These are phyloP conservation scores for Ulota crispa DNA, from an alignment of 225 moss, liverwort and hornwort species.

Conservation along the genomic window DNA sequence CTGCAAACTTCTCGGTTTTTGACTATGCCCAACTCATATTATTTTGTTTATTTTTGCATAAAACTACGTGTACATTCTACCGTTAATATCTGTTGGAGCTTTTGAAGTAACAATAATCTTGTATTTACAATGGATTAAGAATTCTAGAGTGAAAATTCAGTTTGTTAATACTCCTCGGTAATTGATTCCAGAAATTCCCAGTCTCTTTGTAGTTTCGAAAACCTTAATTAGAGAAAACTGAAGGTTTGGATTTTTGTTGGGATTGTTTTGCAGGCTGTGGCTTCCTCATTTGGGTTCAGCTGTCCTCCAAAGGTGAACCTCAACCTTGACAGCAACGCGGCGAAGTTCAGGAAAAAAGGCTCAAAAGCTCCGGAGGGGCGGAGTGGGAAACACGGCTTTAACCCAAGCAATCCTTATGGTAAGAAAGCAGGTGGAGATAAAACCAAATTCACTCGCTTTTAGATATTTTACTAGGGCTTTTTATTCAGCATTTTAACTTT, in stretches of 20 bases:
- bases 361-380: conserved; percentile 48
- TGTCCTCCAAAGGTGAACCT: conserved; percentile 94
- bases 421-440: conserved; percentile 69
- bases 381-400: conserved; percentile 78
- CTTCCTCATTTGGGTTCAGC: conserved; percentile 87
- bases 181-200: background rate
- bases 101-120: too few species aligned
- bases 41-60: too few species aligned
- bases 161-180: background rate
- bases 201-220: background rate
- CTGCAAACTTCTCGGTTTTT: too few species aligned
- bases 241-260: background rate
- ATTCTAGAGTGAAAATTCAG: too few species aligned
- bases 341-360: conserved; percentile 91
- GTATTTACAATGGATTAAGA: too few species aligned
- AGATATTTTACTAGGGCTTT: conserved; percentile 1
- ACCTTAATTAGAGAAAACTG: too few species aligned
- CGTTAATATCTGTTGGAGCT: too few species aligned
- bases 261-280: conserved; percentile 61
- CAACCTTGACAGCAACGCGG: conserved; percentile 90
- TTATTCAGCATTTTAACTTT: background rate
- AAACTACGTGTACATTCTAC: too few species aligned
- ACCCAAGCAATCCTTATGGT: conserved; percentile 86
- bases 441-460: conserved; percentile 74
- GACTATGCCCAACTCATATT: too few species aligned